Percentiles rank a stretch among this genome's conserved stretches.
phyloP scores from a whole-genome alignment of 345 rosid genomes.

The Combretum micranthum region DNA sequence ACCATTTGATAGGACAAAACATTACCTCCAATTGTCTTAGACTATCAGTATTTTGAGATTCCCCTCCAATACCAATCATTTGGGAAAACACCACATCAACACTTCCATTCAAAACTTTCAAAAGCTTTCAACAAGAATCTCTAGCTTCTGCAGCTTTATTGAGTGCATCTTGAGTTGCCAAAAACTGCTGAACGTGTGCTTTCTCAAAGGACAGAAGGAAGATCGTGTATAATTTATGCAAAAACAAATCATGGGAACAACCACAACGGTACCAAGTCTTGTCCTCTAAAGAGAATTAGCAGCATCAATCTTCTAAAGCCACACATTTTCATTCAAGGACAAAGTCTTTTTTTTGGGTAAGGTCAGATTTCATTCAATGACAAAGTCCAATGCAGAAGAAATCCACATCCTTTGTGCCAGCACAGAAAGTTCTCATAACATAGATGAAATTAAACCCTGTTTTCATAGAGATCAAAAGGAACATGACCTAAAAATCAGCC shows the following conservation, averaged over 20 bases:
- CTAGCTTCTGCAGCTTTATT: slow-evolving; percentile 90
- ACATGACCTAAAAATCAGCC: neutral
- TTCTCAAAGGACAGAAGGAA: slow-evolving; percentile 29
- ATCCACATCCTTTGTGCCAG: too few relatives aligned
- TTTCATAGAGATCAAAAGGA: neutral
- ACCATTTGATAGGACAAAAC: slow-evolving; percentile 1
- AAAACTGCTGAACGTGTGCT: slow-evolving; percentile 94
- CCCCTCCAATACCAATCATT: slow-evolving; percentile 39
- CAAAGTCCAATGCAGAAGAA: too few relatives aligned
- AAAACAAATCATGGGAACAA: too few relatives aligned
- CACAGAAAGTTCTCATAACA: too few relatives aligned
- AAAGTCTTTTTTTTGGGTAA: too few relatives aligned
- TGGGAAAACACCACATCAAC: slow-evolving; percentile 47
- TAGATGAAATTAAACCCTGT: too few relatives aligned
- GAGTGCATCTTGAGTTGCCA: slow-evolving; percentile 88
- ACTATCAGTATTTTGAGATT: slow-evolving; percentile 59
- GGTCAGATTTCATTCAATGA: too few relatives aligned
- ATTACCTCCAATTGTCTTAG: slow-evolving; percentile 79
- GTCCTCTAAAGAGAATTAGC: too few relatives aligned
- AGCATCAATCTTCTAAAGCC: too few relatives aligned
- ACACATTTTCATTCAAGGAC: too few relatives aligned
- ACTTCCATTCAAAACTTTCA: slow-evolving; percentile 66
- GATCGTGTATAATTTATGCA: too few relatives aligned
- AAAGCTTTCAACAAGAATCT: slow-evolving; percentile 56
- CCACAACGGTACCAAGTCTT: too few relatives aligned